These are phyloP conservation scores for Rhizomucor miehei DNA, from an alignment of 371 early-diverging fungal genomes.

Conservation along the genomic window DNA sequence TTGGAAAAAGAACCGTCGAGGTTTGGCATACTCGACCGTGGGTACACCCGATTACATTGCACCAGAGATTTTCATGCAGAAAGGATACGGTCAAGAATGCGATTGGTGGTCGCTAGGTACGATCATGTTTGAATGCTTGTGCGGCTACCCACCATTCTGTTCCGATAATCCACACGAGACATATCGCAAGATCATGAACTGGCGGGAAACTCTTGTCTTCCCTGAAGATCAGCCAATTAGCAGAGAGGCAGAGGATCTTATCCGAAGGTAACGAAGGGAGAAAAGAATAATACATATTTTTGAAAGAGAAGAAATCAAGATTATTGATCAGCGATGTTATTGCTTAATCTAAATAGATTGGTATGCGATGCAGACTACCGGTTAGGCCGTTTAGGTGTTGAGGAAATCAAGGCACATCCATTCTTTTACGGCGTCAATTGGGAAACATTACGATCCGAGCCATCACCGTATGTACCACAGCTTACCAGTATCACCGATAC, in stretches of 20 bases:
- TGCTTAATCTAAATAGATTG: conserved; percentile 45
- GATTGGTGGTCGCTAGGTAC: conserved; percentile 99
- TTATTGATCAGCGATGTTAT: background rate
- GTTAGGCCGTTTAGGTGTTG: conserved; percentile 74
- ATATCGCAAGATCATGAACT: conserved; percentile 95
- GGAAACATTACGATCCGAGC: conserved; percentile 78
- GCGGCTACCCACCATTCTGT: conserved; percentile 98
- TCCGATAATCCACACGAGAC: conserved; percentile 95
- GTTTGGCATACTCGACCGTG: conserved; percentile 89
- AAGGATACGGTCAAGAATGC: conserved; percentile 95
- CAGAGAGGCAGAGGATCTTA: conserved; percentile 89
- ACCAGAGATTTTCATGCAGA: conserved; percentile 91
- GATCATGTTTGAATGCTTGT: conserved; percentile 96
- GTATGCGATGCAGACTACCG: conserved; percentile 85
- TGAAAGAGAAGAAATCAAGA: background rate
- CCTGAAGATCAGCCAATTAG: conserved; percentile 93
- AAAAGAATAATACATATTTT: no score
- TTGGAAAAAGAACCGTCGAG: conserved; percentile 95
- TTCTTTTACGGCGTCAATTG: conserved; percentile 97
- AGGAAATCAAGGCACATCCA: conserved; percentile 91
- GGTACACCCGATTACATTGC: conserved; percentile 99
- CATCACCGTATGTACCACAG: conserved; percentile 94
- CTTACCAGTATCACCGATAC: conserved; percentile 96
- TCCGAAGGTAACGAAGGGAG: conserved; percentile 62
- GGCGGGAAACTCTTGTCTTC: conserved; percentile 86